These are phyloP conservation scores for Wickerhamomyces chaumierensis DNA, from an alignment of 805 yeast genomes.

Conservation along the genomic window DNA sequence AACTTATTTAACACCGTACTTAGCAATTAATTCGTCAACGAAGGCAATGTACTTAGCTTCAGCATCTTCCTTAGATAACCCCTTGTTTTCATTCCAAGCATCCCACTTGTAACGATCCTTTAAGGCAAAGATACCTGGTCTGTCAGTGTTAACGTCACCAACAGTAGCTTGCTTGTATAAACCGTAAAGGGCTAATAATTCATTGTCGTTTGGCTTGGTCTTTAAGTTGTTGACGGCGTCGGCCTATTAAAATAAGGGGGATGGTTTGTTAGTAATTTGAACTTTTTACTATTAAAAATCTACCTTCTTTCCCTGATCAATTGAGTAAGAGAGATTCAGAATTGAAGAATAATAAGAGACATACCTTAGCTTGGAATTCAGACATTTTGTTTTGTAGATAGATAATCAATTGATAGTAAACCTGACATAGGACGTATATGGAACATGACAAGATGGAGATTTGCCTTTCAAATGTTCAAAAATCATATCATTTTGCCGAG, in stretches of 20 bases:
- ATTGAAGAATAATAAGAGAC: neutral
- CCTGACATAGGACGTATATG: no score
- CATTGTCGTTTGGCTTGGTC: slow-evolving; percentile 76
- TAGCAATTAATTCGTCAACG: slow-evolving; percentile 50
- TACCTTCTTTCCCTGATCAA: no score
- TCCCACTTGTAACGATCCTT: slow-evolving; percentile 98
- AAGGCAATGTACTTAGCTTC: slow-evolving; percentile 68
- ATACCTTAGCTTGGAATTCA: slow-evolving; percentile 1
- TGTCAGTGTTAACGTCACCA: slow-evolving; percentile 81
- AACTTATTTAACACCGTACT: slow-evolving; percentile 26
- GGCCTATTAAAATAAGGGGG: slow-evolving; percentile 36
- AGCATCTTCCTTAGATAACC: slow-evolving; percentile 82
- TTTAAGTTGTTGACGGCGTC: slow-evolving; percentile 66
- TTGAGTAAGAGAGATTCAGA: neutral
- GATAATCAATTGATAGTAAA: no score
- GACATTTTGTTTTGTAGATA: no score
- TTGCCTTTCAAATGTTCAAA: no score
- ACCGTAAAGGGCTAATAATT: slow-evolving; percentile 78
- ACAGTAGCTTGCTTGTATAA: slow-evolving; percentile 94
- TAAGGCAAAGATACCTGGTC: slow-evolving; percentile 88
- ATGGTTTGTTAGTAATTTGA: neutral
- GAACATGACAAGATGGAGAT: no score
- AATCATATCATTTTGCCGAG: no score
- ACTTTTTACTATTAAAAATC: neutral
- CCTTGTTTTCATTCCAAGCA: slow-evolving; percentile 85